Conservation (phyloP, 148 eudicot species). For the Vaccinium darrowii region DNA sequence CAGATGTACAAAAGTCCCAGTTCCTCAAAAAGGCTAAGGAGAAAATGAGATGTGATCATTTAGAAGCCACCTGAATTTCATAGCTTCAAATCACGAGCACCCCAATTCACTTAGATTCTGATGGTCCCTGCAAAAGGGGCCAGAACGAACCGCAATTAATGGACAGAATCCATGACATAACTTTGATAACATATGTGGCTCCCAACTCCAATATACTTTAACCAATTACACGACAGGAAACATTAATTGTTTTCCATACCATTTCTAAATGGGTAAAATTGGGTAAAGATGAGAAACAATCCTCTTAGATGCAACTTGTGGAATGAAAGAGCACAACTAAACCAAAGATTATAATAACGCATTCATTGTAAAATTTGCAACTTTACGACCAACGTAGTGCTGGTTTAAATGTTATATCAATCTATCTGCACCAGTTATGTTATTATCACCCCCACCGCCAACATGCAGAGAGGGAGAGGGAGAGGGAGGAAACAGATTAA, state of each 20-base stretch:
- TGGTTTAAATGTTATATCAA: neutral
- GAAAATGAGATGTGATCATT: neutral
- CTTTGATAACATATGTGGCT: neutral
- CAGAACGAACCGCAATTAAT: neutral
- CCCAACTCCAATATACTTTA: neutral
- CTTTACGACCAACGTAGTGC: neutral
- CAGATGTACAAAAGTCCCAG: neutral
- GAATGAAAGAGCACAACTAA: no score
- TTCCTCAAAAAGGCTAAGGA: neutral
- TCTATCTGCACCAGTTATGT: neutral
- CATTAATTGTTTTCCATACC: neutral
- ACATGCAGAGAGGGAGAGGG: neutral
- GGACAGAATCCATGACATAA: neutral
- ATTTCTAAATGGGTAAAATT: neutral
- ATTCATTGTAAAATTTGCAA: neutral
- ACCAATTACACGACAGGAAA: neutral
- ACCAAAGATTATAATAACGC: neutral
- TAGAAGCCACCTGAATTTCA: neutral
- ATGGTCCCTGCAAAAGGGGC: constrained; percentile 14
- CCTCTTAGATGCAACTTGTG: neutral
- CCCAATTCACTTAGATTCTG: neutral
- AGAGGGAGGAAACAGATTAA: neutral
- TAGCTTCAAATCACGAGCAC: neutral
- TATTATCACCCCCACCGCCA: neutral
- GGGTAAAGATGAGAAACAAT: neutral